These are phyloP conservation scores for Globisporangium cederbergense DNA, from an alignment of 352 stramenopile genomes.

Conservation along the genomic window DNA sequence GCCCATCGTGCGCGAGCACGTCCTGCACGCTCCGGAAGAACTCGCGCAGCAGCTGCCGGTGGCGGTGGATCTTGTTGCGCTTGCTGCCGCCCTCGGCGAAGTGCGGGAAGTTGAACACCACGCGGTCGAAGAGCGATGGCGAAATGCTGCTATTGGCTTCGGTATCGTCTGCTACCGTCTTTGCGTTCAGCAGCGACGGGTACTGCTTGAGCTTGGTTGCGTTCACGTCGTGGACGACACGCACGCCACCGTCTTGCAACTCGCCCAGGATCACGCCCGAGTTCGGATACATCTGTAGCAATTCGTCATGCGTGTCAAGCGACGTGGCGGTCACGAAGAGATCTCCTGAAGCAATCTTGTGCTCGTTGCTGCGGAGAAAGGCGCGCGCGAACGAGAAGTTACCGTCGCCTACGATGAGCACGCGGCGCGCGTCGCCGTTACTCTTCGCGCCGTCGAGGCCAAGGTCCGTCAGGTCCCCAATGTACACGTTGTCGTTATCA, in stretches of 20 bases:
- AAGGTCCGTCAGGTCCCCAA: conserved; percentile 57
- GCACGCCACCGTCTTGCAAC: conserved; percentile 40
- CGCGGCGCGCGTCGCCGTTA: conserved; percentile 14
- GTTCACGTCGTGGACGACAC: conserved; percentile 69
- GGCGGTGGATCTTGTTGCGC: conserved; percentile 82
- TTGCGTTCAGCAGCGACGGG: conserved; percentile 11
- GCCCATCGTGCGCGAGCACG: conserved; percentile 47
- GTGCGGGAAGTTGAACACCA: conserved; percentile 89
- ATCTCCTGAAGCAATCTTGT: conserved; percentile 13
- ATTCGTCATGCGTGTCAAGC: conserved; percentile 59
- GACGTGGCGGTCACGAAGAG: conserved; percentile 57
- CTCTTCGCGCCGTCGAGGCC: conserved; percentile 24
- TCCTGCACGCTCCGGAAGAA: conserved; percentile 70
- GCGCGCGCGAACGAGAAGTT: conserved; percentile 85
- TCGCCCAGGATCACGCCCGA: conserved; percentile 48
- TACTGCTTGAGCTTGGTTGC: conserved; percentile 60
- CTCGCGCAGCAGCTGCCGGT: conserved; percentile 69
- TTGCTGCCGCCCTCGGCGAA: conserved; percentile 71
- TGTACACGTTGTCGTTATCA: not conserved
- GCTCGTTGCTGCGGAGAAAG: conserved; percentile 51
- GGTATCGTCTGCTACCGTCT: not conserved
- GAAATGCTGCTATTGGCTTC: not conserved
- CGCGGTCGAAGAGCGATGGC: conserved; percentile 40
- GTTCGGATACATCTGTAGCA: conserved; percentile 75
- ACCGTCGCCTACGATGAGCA: conserved; percentile 80